Evolutionary conservation across 768 basidiomycete species (phyloP).

Genomic region (Gloeopeniophorella convolvens): DNA sequence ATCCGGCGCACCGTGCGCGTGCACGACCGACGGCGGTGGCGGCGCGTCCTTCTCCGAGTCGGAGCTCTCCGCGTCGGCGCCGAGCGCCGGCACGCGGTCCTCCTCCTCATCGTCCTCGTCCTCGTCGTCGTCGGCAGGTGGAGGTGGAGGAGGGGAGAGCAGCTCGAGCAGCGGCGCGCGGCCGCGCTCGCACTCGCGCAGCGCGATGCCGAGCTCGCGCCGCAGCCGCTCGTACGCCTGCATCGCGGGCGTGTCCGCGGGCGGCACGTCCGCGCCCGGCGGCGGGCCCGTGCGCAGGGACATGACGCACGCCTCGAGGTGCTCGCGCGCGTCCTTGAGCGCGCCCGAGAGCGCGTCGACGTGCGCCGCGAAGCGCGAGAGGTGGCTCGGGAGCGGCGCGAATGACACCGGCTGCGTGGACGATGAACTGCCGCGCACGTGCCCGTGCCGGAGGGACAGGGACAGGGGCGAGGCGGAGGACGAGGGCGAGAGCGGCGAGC

Average conservation of each 20-base stretch:
- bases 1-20: not conserved
- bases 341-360: slow-evolving; percentile 63
- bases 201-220: slow-evolving; percentile 67
- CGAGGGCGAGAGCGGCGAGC: slow-evolving; percentile 9
- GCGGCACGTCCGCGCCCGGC: not conserved
- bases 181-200: slow-evolving; percentile 80
- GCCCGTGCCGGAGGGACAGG: not conserved
- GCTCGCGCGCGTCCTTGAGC: slow-evolving; percentile 62
- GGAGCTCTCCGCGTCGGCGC: slow-evolving; percentile 43
- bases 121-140: slow-evolving; percentile 35
- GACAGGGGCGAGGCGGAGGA: slow-evolving; percentile 1
- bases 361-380: slow-evolving; percentile 67
- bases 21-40: slow-evolving; percentile 23
- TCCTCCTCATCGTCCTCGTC: slow-evolving; percentile 42
- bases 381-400: slow-evolving; percentile 66
- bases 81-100: slow-evolving; percentile 44
- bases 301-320: slow-evolving; percentile 57
- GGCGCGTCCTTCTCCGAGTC: slow-evolving; percentile 43
- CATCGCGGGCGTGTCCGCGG: slow-evolving; percentile 38
- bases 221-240: slow-evolving; percentile 71
- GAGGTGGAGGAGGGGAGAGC: slow-evolving; percentile 37
- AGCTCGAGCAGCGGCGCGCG: slow-evolving; percentile 55
- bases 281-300: slow-evolving; percentile 37
- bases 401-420: slow-evolving; percentile 43
- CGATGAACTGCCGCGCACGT: slow-evolving; percentile 17